A percentile compares a stretch with the other conserved stretches of the same genome.
These are phyloP conservation scores for Setaria viridis DNA, from an alignment of 202 grass and related monocot species.

Conservation along the genomic window DNA sequence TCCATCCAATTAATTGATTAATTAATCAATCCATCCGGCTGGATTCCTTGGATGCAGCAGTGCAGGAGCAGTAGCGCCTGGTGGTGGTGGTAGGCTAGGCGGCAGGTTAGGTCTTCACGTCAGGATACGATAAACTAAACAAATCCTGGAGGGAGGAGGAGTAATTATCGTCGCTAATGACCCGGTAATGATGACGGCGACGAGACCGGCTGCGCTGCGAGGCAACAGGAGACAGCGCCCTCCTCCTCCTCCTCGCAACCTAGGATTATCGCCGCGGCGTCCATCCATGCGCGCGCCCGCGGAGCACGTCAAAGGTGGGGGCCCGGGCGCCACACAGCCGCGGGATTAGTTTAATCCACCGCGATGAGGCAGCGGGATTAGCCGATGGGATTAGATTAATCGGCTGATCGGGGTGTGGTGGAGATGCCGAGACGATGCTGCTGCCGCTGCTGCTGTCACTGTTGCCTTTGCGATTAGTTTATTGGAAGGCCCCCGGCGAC, in stretches of 20 bases:
- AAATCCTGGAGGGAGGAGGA: neutral
- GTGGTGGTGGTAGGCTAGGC: slow-evolving; percentile 7
- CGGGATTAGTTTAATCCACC: slow-evolving; percentile 5
- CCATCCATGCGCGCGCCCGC: neutral
- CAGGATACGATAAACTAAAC: slow-evolving; percentile 38
- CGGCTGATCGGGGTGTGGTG: neutral
- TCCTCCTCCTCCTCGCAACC: neutral
- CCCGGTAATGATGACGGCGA: slow-evolving; percentile 32
- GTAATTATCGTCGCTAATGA: slow-evolving; percentile 29
- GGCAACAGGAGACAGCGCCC: slow-evolving; percentile 42
- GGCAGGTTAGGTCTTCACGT: slow-evolving; percentile 40
- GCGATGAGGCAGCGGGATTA: slow-evolving; percentile 4
- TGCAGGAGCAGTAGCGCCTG: neutral
- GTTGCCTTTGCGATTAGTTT: slow-evolving; percentile 19
- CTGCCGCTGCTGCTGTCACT: neutral
- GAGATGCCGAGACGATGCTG: neutral
- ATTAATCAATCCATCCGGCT: neutral
- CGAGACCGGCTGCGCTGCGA: neutral
- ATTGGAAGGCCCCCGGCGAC: neutral
- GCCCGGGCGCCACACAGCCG: neutral
- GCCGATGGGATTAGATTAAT: neutral
- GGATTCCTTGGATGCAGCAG: slow-evolving; percentile 56
- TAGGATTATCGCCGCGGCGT: neutral
- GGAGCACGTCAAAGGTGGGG: neutral
- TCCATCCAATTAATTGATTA: too few relatives aligned